Conservation (phyloP, 148 eudicot genomes). For the Vaccinium corymbosum region DNA sequence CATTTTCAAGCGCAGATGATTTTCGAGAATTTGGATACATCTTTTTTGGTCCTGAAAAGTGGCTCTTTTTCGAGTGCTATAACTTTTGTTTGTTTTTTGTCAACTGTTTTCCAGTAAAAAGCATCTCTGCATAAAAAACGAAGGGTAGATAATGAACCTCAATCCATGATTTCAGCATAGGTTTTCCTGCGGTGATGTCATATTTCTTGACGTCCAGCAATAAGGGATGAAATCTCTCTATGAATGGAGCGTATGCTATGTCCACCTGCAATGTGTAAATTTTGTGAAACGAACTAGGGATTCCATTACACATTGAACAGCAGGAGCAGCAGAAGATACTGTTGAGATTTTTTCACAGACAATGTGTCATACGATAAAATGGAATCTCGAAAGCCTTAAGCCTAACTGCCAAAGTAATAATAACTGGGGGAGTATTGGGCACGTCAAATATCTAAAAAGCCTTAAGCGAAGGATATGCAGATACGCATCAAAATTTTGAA, state of each 20-base stretch:
- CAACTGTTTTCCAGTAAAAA: background rate
- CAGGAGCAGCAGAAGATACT: background rate
- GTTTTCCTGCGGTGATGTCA: slow-evolving; percentile 42
- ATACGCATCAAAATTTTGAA: background rate
- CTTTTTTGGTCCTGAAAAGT: background rate
- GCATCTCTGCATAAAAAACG: background rate
- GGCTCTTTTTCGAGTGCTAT: background rate
- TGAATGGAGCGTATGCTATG: slow-evolving; percentile 46
- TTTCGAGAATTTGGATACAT: background rate
- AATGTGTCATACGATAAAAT: background rate
- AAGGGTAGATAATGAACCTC: slow-evolving; percentile 26
- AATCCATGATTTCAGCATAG: slow-evolving; percentile 43
- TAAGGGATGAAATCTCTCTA: slow-evolving; percentile 42
- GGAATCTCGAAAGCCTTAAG: background rate
- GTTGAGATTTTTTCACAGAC: background rate
- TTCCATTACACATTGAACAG: background rate
- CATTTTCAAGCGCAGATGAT: background rate
- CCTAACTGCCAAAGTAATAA: background rate
- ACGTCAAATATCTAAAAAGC: background rate
- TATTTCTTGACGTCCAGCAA: slow-evolving; percentile 36
- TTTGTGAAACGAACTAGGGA: background rate
- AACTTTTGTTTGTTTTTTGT: background rate
- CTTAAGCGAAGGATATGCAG: background rate
- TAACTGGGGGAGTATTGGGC: background rate
- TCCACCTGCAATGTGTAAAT: slow-evolving; percentile 30